phyloP scores from a whole-genome alignment of 148 eudicot genomes.

The Agrostemma githago region DNA sequence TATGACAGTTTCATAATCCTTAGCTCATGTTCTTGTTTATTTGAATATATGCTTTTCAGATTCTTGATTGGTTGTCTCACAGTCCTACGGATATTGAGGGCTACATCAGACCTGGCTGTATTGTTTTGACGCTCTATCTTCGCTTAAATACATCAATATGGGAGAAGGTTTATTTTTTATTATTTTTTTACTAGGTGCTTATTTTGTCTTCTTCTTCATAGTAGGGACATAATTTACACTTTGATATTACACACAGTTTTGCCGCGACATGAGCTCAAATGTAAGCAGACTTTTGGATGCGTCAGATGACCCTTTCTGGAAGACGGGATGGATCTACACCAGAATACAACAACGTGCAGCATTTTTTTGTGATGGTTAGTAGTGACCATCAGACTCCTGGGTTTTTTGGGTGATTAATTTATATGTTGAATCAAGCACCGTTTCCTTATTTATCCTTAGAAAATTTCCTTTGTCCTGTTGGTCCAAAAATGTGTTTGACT shows the following conservation, averaged over 20 bases:
- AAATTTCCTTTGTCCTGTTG: background rate
- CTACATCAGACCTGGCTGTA: constrained; percentile 93
- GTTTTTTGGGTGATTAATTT: background rate
- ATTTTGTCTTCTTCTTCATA: background rate
- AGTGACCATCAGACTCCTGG: background rate
- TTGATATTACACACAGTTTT: constrained; percentile 51
- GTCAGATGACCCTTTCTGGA: constrained; percentile 80
- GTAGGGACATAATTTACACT: constrained; percentile 12
- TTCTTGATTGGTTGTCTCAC: constrained; percentile 81
- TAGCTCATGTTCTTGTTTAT: background rate
- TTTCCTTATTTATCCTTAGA: background rate
- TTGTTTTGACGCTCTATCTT: constrained; percentile 74
- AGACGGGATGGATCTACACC: constrained; percentile 83
- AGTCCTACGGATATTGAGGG: constrained; percentile 93
- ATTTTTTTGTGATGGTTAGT: constrained; percentile 70
- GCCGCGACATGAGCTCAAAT: constrained; percentile 50
- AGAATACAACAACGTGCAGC: constrained; percentile 67
- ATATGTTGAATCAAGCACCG: background rate
- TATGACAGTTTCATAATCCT: background rate
- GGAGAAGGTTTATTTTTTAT: constrained; percentile 73
- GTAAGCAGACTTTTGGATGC: constrained; percentile 62
- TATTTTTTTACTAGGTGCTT: constrained; percentile 15
- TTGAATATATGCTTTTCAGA: constrained; percentile 38
- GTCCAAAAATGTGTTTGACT: background rate
- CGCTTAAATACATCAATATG: constrained; percentile 59